These are phyloP conservation scores for Skeletonema marinoi DNA, from an alignment of 108 stramenopile genomes.

Conservation along the genomic window DNA sequence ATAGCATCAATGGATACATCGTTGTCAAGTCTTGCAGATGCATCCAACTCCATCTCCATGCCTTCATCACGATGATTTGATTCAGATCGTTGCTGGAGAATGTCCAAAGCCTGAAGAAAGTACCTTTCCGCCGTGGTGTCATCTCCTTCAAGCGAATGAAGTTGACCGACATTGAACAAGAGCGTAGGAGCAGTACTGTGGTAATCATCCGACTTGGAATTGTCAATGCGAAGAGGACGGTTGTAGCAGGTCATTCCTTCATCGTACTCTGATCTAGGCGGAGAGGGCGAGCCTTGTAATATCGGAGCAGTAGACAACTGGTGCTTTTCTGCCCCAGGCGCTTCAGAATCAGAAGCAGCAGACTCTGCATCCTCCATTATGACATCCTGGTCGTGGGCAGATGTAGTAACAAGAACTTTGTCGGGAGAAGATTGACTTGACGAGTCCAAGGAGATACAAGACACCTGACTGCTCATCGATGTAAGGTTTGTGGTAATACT, in stretches of 20 bases:
- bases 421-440: neutral
- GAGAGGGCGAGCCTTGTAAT: neutral
- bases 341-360: neutral
- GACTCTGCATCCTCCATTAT: neutral
- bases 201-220: neutral
- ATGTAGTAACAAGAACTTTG: neutral
- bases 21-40: neutral
- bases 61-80: neutral
- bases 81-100: neutral
- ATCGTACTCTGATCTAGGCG: conserved; percentile 44
- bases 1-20: conserved; percentile 6
- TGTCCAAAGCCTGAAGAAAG: conserved; percentile 14
- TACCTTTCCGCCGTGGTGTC: conserved; percentile 2
- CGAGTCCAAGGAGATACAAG: neutral
- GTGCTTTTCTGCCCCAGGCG: neutral
- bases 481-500: too few species aligned
- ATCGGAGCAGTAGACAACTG: neutral
- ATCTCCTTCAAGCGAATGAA: conserved; percentile 7
- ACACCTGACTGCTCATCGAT: neutral
- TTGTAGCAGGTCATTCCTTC: conserved; percentile 62
- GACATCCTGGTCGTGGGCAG: neutral
- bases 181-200: conserved; percentile 32
- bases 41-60: conserved; percentile 1
- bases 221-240: conserved; percentile 43
- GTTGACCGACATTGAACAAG: conserved; percentile 62